Evolutionary conservation across 352 stramenopile species (phyloP).

Genomic region (Peronospora belbahrii): DNA sequence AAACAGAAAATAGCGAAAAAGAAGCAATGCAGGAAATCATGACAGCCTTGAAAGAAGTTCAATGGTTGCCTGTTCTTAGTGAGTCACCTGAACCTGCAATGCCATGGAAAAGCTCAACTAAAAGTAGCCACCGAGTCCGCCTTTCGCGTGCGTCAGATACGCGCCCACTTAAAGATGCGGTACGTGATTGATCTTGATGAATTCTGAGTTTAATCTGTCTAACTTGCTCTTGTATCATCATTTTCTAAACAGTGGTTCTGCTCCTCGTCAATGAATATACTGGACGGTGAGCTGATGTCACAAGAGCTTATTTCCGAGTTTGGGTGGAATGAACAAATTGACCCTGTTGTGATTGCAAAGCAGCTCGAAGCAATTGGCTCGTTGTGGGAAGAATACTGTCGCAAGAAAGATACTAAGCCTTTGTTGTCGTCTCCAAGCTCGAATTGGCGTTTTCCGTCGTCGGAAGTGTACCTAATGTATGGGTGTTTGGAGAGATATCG

Average conservation of each 20-base stretch:
- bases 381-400: constrained; percentile 21
- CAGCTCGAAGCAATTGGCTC: constrained; percentile 47
- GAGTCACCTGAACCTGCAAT: constrained; percentile 33
- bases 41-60: constrained; percentile 23
- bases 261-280: constrained; percentile 41
- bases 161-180: constrained; percentile 46
- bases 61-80: constrained; percentile 36
- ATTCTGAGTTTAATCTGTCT: neutral
- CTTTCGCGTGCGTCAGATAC: constrained; percentile 39
- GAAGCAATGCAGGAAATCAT: constrained; percentile 25
- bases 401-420: constrained; percentile 4
- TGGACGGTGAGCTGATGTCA: constrained; percentile 48
- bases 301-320: constrained; percentile 47
- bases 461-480: constrained; percentile 55
- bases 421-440: neutral
- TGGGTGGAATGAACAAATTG: constrained; percentile 41
- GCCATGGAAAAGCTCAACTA: constrained; percentile 39
- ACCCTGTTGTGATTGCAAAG: constrained; percentile 34
- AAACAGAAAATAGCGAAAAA: constrained; percentile 7
- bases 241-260: constrained; percentile 47
- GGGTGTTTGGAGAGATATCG: constrained; percentile 35
- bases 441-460: constrained; percentile 29
- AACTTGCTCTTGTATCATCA: constrained; percentile 5
- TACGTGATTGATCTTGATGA: constrained; percentile 21
- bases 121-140: neutral